phyloP scores from a whole-genome alignment of 179 eudicot genomes.

The Beta corolliflora region DNA sequence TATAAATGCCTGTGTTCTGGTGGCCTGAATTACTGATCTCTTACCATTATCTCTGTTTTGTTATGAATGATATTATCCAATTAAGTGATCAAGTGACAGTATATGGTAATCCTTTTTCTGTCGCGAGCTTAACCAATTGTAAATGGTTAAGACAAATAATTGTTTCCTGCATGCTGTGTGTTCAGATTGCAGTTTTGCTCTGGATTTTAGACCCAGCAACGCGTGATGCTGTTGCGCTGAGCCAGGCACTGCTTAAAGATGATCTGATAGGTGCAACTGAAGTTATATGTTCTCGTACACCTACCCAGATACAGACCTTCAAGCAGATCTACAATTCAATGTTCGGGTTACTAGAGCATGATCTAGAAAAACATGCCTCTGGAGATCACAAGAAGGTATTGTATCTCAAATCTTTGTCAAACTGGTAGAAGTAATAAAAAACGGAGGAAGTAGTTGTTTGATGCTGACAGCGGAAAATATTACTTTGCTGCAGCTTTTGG shows the following conservation, averaged over 20 bases:
- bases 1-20: not conserved
- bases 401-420: too few relatives aligned
- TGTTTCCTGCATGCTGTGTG: not conserved
- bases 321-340: conserved; percentile 48
- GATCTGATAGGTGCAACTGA: conserved; percentile 53
- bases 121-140: not conserved
- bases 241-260: conserved; percentile 39
- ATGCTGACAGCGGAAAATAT: not conserved
- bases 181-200: conserved; percentile 60
- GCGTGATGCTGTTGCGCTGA: conserved; percentile 59
- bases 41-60: not conserved
- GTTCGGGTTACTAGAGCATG: conserved; percentile 54
- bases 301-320: conserved; percentile 47
- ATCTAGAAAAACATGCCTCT: conserved; percentile 40
- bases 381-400: conserved; percentile 55
- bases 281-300: conserved; percentile 61
- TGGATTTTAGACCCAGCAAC: conserved; percentile 81
- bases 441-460: not conserved
- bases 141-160: not conserved
- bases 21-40: not conserved
- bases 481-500: conserved; percentile 57
- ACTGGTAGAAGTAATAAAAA: too few relatives aligned
- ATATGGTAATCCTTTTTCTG: not conserved
- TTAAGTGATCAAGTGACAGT: too few relatives aligned
- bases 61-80: not conserved